Base-by-base conservation (phyloP, 2,329 filamentous ascomycete species). In the Hansfordia pulvinata region DNA sequence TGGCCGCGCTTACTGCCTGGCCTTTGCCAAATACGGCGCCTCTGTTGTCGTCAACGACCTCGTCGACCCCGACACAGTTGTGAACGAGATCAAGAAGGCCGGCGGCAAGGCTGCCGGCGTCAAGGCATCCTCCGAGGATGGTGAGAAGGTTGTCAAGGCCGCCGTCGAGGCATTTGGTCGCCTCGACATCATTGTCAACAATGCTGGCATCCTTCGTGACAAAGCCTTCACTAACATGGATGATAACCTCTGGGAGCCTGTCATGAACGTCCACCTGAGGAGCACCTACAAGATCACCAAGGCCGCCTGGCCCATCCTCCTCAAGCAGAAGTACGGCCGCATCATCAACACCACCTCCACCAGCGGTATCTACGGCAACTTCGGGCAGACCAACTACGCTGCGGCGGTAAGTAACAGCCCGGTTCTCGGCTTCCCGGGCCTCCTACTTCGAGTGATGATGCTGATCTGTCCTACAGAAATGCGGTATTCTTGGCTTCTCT, bases 181-280 rank as follows among this genome's bases (percentile, higher is more conserved):
- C 43, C 70, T 98, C 43, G 90, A 98, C 49, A 86, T 98, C 36
- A 57, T 98, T 37, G 69, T 98, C 63, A 98, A 98, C 74, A 98
- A 98, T 48, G 90, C 90, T 28, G 90, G 90, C 47, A 98, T 98
- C 42, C 74, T 98, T 28, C 77, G 90, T 25, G 90, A 98, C 65
- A 96, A 94, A 73, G 86, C 90, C 20, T 98, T 98, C 54, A 69
- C 68, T 55, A 96, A 96, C 65, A 94, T 98, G 88, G 82, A 86
- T 33, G 90, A 98, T 50, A 77, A 73, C 47, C 69, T 85, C 46
- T 98, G 90, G 86, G 76, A 94, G 44, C 71, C 82, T 30, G 86
- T 98, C 44, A 58, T 96, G 58, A 81, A 85, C 43, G 85, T 96
- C 30, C 90, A 98, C 55, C 70, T 93, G 23, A 73, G 83, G 40